Evolutionary conservation across 2,329 filamentous ascomycete genomes (phyloP).

Genomic region (Thielaviopsis ethacetica): DNA sequence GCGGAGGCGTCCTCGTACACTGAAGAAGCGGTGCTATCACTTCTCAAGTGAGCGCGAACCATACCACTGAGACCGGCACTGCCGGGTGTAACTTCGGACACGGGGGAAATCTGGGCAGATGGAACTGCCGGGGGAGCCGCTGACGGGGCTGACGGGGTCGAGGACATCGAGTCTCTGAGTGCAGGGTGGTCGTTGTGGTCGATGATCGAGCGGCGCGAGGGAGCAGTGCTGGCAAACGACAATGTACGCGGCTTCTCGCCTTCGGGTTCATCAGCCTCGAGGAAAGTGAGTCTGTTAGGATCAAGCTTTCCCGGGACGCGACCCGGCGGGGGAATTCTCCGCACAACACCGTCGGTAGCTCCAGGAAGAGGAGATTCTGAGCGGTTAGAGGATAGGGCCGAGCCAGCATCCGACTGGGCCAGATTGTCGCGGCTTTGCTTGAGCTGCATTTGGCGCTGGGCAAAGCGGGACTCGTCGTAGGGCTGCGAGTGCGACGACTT

Average conservation of each 20-base stretch:
- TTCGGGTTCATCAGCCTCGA: slow-evolving; percentile 26
- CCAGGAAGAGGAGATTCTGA: slow-evolving; percentile 4
- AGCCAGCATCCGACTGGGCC: slow-evolving; percentile 19
- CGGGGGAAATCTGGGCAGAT: slow-evolving; percentile 42
- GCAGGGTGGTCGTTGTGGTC: slow-evolving; percentile 11
- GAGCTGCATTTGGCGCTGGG: slow-evolving; percentile 66
- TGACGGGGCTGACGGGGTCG: background rate
- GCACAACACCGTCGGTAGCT: background rate
- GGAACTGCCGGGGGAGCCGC: slow-evolving; percentile 12
- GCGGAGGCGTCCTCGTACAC: slow-evolving; percentile 41
- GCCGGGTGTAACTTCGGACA: slow-evolving; percentile 9
- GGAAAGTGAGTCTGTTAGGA: slow-evolving; percentile 22
- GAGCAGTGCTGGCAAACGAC: slow-evolving; percentile 8
- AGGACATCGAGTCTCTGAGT: slow-evolving; percentile 4
- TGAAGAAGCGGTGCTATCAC: slow-evolving; percentile 67
- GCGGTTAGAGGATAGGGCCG: slow-evolving; percentile 4
- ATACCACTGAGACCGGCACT: slow-evolving; percentile 56
- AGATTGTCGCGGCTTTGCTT: slow-evolving; percentile 57
- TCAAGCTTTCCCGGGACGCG: slow-evolving; percentile 9
- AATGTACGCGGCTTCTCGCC: slow-evolving; percentile 17
- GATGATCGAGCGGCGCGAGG: slow-evolving; percentile 6
- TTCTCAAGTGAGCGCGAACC: slow-evolving; percentile 70
- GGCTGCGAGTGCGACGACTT: slow-evolving; percentile 45
- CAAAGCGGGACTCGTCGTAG: slow-evolving; percentile 75
- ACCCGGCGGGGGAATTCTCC: background rate